A percentile compares a stretch with the other conserved stretches of the same genome.
Evolutionary conservation across 1,139 yeast genomes (phyloP).

Genomic region (Protomyces inouyei): DNA sequence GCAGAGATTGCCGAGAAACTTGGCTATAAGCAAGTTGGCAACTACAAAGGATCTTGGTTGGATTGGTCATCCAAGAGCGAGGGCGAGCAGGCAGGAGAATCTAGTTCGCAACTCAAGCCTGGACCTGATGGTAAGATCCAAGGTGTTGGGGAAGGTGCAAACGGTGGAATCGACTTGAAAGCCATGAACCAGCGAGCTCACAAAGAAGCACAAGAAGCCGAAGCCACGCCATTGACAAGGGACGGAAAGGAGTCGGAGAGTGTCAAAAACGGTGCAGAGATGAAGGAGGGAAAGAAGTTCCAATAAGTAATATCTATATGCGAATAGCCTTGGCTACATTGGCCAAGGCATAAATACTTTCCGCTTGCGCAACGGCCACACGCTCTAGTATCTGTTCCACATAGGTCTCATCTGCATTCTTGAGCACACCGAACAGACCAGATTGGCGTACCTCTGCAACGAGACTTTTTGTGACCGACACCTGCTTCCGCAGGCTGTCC

Average conservation of each 20-base stretch:
- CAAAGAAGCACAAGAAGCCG: constrained; percentile 1
- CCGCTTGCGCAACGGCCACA: background rate
- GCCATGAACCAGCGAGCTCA: constrained; percentile 21
- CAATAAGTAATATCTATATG: background rate
- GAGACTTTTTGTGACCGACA: background rate
- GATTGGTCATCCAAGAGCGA: constrained; percentile 55
- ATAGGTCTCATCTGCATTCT: background rate
- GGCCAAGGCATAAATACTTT: background rate
- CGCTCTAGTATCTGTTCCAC: background rate
- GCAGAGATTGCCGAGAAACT: constrained; percentile 86
- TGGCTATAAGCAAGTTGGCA: constrained; percentile 61
- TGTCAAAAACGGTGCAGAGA: constrained; percentile 19
- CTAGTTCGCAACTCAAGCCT: background rate
- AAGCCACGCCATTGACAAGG: background rate
- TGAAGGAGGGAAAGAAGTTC: constrained; percentile 10
- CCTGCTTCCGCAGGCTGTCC: background rate
- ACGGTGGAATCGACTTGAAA: constrained; percentile 19
- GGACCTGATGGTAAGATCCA: background rate
- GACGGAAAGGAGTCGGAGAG: constrained; percentile 15
- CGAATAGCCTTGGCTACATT: background rate
- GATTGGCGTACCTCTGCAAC: background rate
- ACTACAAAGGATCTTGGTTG: constrained; percentile 70
- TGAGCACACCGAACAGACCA: background rate
- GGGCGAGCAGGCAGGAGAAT: background rate
- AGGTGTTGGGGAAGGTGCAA: constrained; percentile 20